phyloP scores from a whole-genome alignment of 2,329 filamentous ascomycete genomes.

The Daldinia eschscholtzii region DNA sequence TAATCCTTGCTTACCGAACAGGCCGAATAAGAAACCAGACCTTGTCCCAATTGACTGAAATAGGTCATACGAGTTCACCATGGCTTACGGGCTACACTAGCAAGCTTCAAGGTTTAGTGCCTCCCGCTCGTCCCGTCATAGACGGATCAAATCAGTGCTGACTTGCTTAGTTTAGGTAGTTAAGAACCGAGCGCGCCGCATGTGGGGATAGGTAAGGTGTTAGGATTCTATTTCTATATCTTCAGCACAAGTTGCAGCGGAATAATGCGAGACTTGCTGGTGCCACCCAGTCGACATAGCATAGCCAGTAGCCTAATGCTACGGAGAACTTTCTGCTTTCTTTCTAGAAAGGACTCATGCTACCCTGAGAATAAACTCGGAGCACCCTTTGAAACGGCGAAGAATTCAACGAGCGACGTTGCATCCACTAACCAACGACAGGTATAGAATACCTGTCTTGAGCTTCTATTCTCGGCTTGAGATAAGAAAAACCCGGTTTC shows the following conservation, averaged over 20 bases:
- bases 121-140: constrained; percentile 22
- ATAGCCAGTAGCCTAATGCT: constrained; percentile 7
- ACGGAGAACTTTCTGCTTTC: constrained; percentile 37
- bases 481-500: constrained; percentile 24
- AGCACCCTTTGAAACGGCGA: constrained; percentile 31
- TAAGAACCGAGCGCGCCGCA: constrained; percentile 24
- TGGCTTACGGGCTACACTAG: neutral
- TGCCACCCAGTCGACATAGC: constrained; percentile 7
- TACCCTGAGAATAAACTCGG: neutral
- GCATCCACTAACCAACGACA: constrained; percentile 31
- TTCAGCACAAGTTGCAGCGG: constrained; percentile 9
- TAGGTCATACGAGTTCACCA: constrained; percentile 23
- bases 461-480: constrained; percentile 38
- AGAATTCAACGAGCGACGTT: constrained; percentile 31
- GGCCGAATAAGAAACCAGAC: constrained; percentile 32
- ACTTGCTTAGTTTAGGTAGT: constrained; percentile 10
- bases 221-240: constrained; percentile 31
- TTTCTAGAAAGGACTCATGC: constrained; percentile 35
- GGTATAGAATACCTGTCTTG: constrained; percentile 20
- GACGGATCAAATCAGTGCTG: constrained; percentile 29
- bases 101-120: constrained; percentile 19
- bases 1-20: constrained; percentile 36
- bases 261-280: constrained; percentile 16
- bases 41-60: constrained; percentile 34
- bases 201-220: constrained; percentile 21